Evolutionary conservation across 176 grass and related monocot genomes (phyloP), one percentile per base, ranked within the genome.

Genomic region (Avena sativa): DNA sequence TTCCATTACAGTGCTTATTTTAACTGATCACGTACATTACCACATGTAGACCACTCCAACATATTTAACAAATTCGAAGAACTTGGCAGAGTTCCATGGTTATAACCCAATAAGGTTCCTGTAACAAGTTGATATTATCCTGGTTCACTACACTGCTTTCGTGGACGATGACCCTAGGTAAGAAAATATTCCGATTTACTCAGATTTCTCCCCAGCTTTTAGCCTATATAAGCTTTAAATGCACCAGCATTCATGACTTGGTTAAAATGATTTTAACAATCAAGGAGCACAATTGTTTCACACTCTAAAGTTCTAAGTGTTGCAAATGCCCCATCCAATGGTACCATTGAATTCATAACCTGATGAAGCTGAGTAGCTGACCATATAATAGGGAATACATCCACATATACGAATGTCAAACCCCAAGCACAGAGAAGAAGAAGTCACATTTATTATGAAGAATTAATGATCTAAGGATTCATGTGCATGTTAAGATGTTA

Each of bases 401-500:
- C 49, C 61, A 50, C 38, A 58, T 71, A 76, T 60, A 71, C 34
- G 44, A 8, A 61, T 84, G 67, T 16, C 78, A 46, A 79, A 65
- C 79, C 52, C 52, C 13, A 9, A 74, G 64, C 40, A 76, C 50
- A 28, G 47, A 84, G 8, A 63, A 52, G 38, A 84, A 58, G 38
- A 84, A 58, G 20, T 57, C 63, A 69, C 16, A 74, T 38, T 36
- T 36, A 76, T 68, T 88, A 74, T 34, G 61, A 80, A 76, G 38
- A 74, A 17, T 82, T 23, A 13, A 76, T 28, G 11, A 67, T 84
- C 20, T 67, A 20, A 79, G 30, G 44, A 5, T 84, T 75, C 40
- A 80, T 55, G 3, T 84, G 65, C 51, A 84, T 47, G 19, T 82
- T 68, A 20, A 59, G 49, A 91, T 84, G 82, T 89, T 94, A 98